phyloP scores from a whole-genome alignment of 192 early-diverging fungal species.

The Linnemannia schmuckeri region DNA sequence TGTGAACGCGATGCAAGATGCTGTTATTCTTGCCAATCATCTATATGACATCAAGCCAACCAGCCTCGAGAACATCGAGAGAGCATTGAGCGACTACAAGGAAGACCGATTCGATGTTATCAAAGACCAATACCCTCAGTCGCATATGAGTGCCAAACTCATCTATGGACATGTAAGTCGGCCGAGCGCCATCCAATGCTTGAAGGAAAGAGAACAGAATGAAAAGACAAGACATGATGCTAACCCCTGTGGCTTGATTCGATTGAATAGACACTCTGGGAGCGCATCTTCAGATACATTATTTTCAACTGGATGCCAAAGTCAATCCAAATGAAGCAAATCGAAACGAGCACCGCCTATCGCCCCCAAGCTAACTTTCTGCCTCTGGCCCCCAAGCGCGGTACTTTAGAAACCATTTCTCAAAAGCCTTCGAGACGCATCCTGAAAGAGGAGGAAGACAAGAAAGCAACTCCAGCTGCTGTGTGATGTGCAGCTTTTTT shows the following conservation, averaged over 20 bases:
- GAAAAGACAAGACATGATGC: no score
- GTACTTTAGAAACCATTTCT: not conserved
- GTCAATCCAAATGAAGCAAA: not conserved
- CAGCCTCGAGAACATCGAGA: not conserved
- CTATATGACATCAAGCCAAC: conserved; percentile 4
- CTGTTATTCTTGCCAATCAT: conserved; percentile 9
- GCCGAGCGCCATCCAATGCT: no score
- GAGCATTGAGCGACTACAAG: not conserved
- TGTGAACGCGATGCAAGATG: conserved; percentile 15
- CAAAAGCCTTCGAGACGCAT: not conserved
- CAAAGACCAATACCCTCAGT: not conserved
- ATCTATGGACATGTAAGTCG: not conserved
- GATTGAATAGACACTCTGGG: not conserved
- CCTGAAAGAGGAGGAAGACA: not conserved
- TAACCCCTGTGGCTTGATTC: no score
- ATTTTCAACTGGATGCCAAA: not conserved
- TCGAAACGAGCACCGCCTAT: not conserved
- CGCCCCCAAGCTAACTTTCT: not conserved
- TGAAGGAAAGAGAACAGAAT: no score
- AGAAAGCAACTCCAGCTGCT: no score
- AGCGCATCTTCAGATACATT: not conserved
- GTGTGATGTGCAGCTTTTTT: no score
- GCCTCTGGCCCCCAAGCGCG: not conserved
- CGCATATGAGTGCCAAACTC: not conserved
- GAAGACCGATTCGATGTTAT: not conserved